These are phyloP conservation scores for Argentina anserina DNA, from an alignment of 306 rosid genomes.

Conservation along the genomic window DNA sequence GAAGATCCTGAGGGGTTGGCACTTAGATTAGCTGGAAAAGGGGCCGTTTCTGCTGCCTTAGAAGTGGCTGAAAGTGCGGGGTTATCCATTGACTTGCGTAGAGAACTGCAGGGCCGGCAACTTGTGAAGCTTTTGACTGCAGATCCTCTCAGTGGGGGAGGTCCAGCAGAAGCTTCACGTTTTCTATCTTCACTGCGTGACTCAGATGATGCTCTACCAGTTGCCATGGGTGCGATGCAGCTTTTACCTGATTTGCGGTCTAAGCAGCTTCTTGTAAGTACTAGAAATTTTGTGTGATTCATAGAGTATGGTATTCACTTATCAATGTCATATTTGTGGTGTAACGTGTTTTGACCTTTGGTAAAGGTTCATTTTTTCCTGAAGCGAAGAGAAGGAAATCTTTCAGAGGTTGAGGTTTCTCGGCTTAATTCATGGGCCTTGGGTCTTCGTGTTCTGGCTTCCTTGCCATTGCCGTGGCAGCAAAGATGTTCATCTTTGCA, in stretches of 20 bases:
- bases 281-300: conserved; percentile 27
- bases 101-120: conserved; percentile 96
- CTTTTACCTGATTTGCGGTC: conserved; percentile 92
- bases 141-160: conserved; percentile 97
- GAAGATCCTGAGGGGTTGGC: conserved; percentile 99
- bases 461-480: conserved; percentile 96
- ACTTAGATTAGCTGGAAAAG: conserved; percentile 91
- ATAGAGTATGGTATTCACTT: conserved; percentile 2
- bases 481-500: conserved; percentile 97
- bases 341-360: conserved; percentile 20
- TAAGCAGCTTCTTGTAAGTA: conserved; percentile 88
- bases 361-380: conserved; percentile 94
- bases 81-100: conserved; percentile 78
- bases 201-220: conserved; percentile 94
- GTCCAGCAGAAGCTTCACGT: conserved; percentile 99
- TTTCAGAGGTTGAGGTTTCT: conserved; percentile 77
- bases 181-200: conserved; percentile 94
- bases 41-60: conserved; percentile 97
- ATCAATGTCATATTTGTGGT: too few species aligned
- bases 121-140: conserved; percentile 98
- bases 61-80: conserved; percentile 98
- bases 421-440: conserved; percentile 97
- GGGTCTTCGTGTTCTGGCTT: conserved; percentile 93
- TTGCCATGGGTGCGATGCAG: conserved; percentile 99
- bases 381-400: conserved; percentile 95